Conservation (phyloP, 352 stramenopile genomes). For the Pythium folliculosum region DNA sequence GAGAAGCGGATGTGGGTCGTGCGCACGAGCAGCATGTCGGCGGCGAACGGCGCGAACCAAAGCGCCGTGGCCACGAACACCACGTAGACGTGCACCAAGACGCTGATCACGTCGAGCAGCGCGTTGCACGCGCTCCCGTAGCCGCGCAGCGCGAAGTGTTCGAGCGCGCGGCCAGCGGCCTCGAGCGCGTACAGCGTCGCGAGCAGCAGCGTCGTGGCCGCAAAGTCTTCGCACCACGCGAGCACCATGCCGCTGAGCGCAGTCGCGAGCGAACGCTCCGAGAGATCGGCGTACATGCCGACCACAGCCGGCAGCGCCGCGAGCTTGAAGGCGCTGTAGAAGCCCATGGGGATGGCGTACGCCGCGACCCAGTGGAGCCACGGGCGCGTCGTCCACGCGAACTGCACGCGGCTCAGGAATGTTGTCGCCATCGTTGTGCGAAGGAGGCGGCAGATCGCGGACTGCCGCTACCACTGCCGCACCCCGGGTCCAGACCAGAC, state of each 20-base stretch:
- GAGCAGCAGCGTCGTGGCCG: conserved; percentile 1
- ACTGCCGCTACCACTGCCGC: too few species aligned
- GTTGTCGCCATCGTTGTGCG: background rate
- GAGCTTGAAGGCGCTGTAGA: background rate
- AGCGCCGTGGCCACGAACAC: background rate
- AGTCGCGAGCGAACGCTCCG: background rate
- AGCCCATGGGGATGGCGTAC: conserved; percentile 3
- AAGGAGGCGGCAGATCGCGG: too few species aligned
- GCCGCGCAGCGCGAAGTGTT: background rate
- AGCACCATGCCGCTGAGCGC: background rate
- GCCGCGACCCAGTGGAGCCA: conserved; percentile 4
- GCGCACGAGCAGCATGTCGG: conserved; percentile 1
- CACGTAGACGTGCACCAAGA: background rate
- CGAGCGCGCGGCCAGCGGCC: background rate
- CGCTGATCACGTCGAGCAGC: background rate
- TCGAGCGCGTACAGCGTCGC: background rate
- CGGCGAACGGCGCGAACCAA: background rate
- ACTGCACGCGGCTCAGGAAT: background rate
- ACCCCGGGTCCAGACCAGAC: too few species aligned
- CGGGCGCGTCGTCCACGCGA: background rate
- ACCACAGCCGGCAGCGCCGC: background rate
- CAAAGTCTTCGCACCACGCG: background rate
- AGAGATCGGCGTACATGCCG: background rate
- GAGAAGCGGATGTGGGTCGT: conserved; percentile 3
- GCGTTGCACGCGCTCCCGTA: background rate